These are phyloP conservation scores for Fusarium compactum DNA, from an alignment of 2,329 filamentous ascomycete species.

Conservation along the genomic window DNA sequence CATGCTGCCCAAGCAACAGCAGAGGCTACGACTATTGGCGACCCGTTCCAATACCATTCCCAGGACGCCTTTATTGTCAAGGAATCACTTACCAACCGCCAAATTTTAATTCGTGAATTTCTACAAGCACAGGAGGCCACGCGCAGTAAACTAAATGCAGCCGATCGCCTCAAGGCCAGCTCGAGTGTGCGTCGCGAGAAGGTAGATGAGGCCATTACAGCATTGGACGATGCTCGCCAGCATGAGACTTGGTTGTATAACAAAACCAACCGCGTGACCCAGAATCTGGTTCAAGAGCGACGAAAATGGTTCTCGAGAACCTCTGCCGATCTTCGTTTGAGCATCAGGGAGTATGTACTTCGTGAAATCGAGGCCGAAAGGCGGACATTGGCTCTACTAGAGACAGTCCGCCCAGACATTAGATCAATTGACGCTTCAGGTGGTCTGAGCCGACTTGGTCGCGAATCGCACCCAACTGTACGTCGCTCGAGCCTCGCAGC, in stretches of 20 bases:
- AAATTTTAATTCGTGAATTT: slow-evolving; percentile 94
- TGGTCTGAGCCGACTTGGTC: slow-evolving; percentile 87
- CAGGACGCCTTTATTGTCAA: slow-evolving; percentile 98
- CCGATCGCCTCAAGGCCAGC: slow-evolving; percentile 88
- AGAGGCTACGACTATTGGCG: slow-evolving; percentile 93
- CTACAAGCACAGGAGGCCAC: slow-evolving; percentile 90
- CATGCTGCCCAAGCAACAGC: slow-evolving; percentile 97
- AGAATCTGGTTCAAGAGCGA: slow-evolving; percentile 88
- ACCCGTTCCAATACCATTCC: slow-evolving; percentile 94
- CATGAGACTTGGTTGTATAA: slow-evolving; percentile 84
- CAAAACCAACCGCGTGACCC: slow-evolving; percentile 90
- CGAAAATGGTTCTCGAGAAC: slow-evolving; percentile 92
- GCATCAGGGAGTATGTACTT: slow-evolving; percentile 91
- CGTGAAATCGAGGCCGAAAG: slow-evolving; percentile 96
- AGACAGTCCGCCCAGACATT: slow-evolving; percentile 92
- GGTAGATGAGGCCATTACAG: slow-evolving; percentile 95
- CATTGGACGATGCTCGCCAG: slow-evolving; percentile 86
- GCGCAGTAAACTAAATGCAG: slow-evolving; percentile 83
- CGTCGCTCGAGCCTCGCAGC: slow-evolving; percentile 83
- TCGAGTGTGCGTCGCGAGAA: slow-evolving; percentile 92
- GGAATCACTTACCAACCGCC: slow-evolving; percentile 96
- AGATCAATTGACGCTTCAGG: slow-evolving; percentile 92
- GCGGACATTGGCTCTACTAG: slow-evolving; percentile 90
- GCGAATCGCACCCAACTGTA: slow-evolving; percentile 83
- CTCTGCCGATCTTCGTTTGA: slow-evolving; percentile 82